phyloP scores from a whole-genome alignment of 2,329 filamentous ascomycete genomes.

The Colletotrichum aenigma region DNA sequence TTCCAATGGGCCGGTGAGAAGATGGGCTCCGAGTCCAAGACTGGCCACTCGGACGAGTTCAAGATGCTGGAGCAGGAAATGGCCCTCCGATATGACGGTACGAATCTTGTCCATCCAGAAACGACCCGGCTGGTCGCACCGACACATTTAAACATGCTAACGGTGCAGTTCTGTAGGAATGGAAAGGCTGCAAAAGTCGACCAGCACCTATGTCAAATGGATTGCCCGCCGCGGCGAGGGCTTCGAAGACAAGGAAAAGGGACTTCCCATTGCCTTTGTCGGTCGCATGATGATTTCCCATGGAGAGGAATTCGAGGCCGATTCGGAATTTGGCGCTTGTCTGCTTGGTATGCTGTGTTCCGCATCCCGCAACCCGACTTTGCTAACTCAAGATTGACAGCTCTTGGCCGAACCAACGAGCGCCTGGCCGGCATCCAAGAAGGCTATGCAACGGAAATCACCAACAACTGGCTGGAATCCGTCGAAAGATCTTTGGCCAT shows the following conservation, averaged over 20 bases:
- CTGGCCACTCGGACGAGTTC: conserved; percentile 87
- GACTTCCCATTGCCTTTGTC: conserved; percentile 77
- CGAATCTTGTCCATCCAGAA: conserved; percentile 21
- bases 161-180: conserved; percentile 66
- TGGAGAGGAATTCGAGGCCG: conserved; percentile 88
- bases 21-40: conserved; percentile 92
- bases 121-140: background rate
- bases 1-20: conserved; percentile 98
- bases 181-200: conserved; percentile 86
- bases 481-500: conserved; percentile 87
- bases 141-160: no score
- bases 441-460: conserved; percentile 77
- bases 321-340: conserved; percentile 91
- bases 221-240: conserved; percentile 82
- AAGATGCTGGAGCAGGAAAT: conserved; percentile 90
- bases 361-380: background rate
- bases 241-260: conserved; percentile 84
- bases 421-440: conserved; percentile 86
- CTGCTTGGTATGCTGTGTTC: conserved; percentile 63
- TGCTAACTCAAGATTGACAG: conserved; percentile 39
- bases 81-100: conserved; percentile 87
- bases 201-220: conserved; percentile 86
- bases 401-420: conserved; percentile 86
- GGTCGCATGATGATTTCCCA: conserved; percentile 87
- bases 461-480: conserved; percentile 87